Evolutionary conservation across 1,284 basidiomycete genomes (phyloP).

Genomic region (Irpex sp.): DNA sequence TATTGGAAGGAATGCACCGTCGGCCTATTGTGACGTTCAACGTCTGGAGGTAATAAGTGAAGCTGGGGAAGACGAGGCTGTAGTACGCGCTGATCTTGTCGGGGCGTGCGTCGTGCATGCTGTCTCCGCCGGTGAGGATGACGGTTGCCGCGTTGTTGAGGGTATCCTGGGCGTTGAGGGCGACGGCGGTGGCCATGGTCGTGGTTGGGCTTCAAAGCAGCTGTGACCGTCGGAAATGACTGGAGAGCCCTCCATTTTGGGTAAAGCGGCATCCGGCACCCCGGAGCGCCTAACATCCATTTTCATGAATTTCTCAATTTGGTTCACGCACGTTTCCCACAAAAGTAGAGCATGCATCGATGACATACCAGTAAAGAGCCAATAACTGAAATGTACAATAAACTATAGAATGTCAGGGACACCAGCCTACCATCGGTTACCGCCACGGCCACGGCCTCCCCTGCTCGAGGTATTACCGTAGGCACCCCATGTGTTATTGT

Average conservation of each 20-base stretch:
- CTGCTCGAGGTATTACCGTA: background rate
- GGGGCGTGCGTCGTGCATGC: conserved; percentile 31
- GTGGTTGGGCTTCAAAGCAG: conserved; percentile 12
- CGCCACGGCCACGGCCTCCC: background rate
- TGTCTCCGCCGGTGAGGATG: conserved; percentile 30
- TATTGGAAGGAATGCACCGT: conserved; percentile 36
- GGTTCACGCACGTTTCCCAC: background rate
- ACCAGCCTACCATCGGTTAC: background rate
- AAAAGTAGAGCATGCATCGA: background rate
- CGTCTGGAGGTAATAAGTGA: conserved; percentile 68
- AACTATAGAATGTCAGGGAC: background rate
- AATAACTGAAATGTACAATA: background rate
- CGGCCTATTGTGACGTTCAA: conserved; percentile 58
- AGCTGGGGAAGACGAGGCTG: conserved; percentile 88
- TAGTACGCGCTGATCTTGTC: conserved; percentile 91
- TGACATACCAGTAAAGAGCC: background rate
- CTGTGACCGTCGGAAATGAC: conserved; percentile 14
- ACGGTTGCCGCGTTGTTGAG: conserved; percentile 28
- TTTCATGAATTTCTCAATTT: too few species aligned
- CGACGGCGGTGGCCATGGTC: conserved; percentile 31
- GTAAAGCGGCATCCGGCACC: conserved; percentile 8
- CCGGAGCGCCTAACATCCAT: background rate
- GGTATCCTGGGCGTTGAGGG: conserved; percentile 30
- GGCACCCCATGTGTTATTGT: background rate
- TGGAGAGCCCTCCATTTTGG: conserved; percentile 16